Conservation (phyloP, 176 grass and related monocot species). For the Poa annua region DNA sequence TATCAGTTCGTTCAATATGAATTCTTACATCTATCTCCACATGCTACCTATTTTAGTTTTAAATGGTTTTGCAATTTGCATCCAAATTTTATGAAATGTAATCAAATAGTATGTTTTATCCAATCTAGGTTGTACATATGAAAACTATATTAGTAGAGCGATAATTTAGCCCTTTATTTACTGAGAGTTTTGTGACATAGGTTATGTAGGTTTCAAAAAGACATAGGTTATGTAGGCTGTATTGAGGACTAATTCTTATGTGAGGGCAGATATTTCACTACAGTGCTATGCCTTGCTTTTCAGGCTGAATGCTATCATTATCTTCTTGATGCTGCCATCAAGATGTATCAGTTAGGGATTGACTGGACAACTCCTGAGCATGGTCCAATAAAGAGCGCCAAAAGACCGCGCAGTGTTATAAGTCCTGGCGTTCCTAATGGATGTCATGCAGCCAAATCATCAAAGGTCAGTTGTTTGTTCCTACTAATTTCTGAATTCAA, state of each 20-base stretch:
- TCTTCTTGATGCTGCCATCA: constrained; percentile 93
- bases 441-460: constrained; percentile 49
- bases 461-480: constrained; percentile 62
- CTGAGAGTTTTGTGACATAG: constrained; percentile 19
- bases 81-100: constrained; percentile 14
- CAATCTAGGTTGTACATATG: constrained; percentile 10
- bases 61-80: neutral
- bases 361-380: constrained; percentile 83
- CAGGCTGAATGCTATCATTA: constrained; percentile 98
- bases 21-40: constrained; percentile 16
- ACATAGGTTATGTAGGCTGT: neutral
- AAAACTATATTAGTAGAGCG: neutral
- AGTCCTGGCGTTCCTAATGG: constrained; percentile 49
- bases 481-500: constrained; percentile 16
- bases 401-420: constrained; percentile 42
- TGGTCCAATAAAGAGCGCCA: constrained; percentile 59
- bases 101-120: neutral
- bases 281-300: constrained; percentile 37
- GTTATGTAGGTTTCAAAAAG: neutral
- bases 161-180: neutral
- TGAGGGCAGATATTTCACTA: constrained; percentile 1
- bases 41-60: constrained; percentile 2
- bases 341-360: constrained; percentile 85
- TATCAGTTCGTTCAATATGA: constrained; percentile 7
- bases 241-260: neutral